These are phyloP conservation scores for Penicillium atrosanguineum DNA, from an alignment of 495 filamentous ascomycete species.

Conservation along the genomic window DNA sequence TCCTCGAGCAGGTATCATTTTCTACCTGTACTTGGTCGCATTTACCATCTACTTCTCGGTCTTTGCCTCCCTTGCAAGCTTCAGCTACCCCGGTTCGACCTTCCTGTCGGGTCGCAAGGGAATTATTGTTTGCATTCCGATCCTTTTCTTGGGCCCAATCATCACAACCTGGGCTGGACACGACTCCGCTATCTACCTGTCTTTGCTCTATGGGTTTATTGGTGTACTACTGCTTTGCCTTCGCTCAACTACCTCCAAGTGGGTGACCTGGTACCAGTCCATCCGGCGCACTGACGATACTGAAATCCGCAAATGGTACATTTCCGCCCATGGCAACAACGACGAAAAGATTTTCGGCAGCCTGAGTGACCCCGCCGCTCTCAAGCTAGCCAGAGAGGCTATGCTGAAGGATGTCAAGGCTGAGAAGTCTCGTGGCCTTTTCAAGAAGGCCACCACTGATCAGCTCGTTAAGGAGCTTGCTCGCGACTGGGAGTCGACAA, in stretches of 20 bases:
- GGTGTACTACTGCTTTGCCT: constrained; percentile 43
- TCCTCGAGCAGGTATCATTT: constrained; percentile 44
- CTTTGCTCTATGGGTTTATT: constrained; percentile 46
- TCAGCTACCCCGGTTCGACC: constrained; percentile 52
- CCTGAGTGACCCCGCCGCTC: constrained; percentile 41
- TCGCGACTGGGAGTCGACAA: constrained; percentile 53
- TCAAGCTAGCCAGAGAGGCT: constrained; percentile 47
- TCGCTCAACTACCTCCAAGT: constrained; percentile 45
- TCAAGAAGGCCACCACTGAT: constrained; percentile 41
- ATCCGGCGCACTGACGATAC: constrained; percentile 45
- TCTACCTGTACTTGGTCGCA: constrained; percentile 48
- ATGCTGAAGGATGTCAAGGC: constrained; percentile 42
- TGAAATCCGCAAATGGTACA: constrained; percentile 51
- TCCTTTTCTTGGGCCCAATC: constrained; percentile 47
- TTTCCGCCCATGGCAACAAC: constrained; percentile 30
- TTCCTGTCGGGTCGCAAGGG: constrained; percentile 52
- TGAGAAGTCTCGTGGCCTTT: constrained; percentile 43
- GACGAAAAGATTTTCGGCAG: constrained; percentile 37
- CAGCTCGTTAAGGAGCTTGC: constrained; percentile 48
- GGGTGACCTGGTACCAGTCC: constrained; percentile 50
- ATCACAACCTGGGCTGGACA: constrained; percentile 46
- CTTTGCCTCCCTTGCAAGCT: constrained; percentile 53
- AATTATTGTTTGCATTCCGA: constrained; percentile 44
- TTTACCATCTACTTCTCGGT: constrained; percentile 51
- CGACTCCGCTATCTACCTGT: constrained; percentile 48